These are phyloP conservation scores for Cyclocybe cylindracea DNA, from an alignment of 768 basidiomycete species.

Conservation along the genomic window DNA sequence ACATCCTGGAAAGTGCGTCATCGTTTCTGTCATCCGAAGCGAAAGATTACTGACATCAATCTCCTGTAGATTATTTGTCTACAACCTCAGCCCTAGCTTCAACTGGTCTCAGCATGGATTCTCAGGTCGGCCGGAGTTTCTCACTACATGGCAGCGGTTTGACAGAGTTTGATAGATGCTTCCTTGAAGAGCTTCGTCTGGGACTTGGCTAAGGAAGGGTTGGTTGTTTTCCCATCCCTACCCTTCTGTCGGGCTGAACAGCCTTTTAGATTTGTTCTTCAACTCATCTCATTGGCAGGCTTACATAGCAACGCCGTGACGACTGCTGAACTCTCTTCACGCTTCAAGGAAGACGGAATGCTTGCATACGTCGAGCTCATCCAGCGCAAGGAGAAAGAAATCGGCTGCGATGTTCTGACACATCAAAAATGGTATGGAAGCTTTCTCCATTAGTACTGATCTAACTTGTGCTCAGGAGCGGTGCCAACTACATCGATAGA, in stretches of 20 bases:
- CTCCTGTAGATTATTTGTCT: slow-evolving; percentile 73
- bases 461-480: slow-evolving; percentile 58
- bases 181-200: slow-evolving; percentile 86
- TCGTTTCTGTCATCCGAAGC: neutral
- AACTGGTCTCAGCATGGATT: slow-evolving; percentile 90
- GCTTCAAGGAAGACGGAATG: slow-evolving; percentile 89
- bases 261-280: slow-evolving; percentile 74
- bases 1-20: slow-evolving; percentile 68
- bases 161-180: slow-evolving; percentile 41
- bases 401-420: slow-evolving; percentile 87
- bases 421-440: slow-evolving; percentile 85
- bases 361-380: slow-evolving; percentile 89
- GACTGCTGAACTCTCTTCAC: slow-evolving; percentile 81
- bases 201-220: slow-evolving; percentile 91
- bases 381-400: slow-evolving; percentile 85
- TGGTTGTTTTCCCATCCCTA: slow-evolving; percentile 15
- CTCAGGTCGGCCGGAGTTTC: slow-evolving; percentile 41
- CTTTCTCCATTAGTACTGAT: neutral
- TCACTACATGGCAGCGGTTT: neutral
- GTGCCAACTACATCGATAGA: slow-evolving; percentile 87
- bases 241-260: slow-evolving; percentile 5
- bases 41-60: neutral
- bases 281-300: slow-evolving; percentile 89
- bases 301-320: slow-evolving; percentile 81
- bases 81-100: slow-evolving; percentile 93